Evolutionary conservation across 1,284 basidiomycete species (phyloP), one percentile per base, ranked within the genome.

Genomic region (Cutaneotrichosporon sp.): DNA sequence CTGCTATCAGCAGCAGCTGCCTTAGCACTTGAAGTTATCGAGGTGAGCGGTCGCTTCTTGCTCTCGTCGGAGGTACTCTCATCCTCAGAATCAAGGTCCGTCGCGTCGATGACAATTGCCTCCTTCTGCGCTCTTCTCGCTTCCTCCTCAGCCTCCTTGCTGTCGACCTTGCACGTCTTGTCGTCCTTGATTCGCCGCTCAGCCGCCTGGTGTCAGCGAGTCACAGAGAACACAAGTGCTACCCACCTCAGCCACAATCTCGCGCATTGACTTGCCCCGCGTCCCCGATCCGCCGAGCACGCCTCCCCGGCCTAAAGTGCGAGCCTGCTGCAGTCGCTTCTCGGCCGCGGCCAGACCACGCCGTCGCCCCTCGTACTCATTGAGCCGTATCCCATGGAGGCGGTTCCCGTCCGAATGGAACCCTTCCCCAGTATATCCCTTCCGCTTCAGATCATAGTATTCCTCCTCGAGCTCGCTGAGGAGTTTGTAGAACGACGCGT

Each of bases 381-480:
- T 81, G 0, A 87, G 63, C 63, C 85, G 85, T 1, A 83, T 82
- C 16, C 73, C 71, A 5, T 88, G 86, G 0, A 93, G 68, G 25
- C 83, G 76, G 11, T 78, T 77, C 0, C 90, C 90, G 17, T 79
- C 75, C 12, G 84, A 79, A 67, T 83, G 83, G 80, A 93, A 93
- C 5, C 90, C 90, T 72, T 92, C 84, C 34, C 86, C 86, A 12
- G 65, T 62, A 70, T 90, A 93, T 0, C 90, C 90, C 24, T 82
- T 83, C 16, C 80, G 77, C 61, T 84, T 83, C 8, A 92, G 78
- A 1, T 79, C 81, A 49, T 87, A 84, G 64, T 84, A 90, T 72
- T 93, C 90, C 46, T 89, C 84, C 64, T 90, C 84, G 4, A 94
- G 78, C 20, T 79, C 80, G 9, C 81, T 79, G 2, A 93, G 81